Evolutionary conservation across 805 yeast genomes (phyloP), one percentile per base, ranked within the genome.

Genomic region (Myxozyma melibiosi): DNA sequence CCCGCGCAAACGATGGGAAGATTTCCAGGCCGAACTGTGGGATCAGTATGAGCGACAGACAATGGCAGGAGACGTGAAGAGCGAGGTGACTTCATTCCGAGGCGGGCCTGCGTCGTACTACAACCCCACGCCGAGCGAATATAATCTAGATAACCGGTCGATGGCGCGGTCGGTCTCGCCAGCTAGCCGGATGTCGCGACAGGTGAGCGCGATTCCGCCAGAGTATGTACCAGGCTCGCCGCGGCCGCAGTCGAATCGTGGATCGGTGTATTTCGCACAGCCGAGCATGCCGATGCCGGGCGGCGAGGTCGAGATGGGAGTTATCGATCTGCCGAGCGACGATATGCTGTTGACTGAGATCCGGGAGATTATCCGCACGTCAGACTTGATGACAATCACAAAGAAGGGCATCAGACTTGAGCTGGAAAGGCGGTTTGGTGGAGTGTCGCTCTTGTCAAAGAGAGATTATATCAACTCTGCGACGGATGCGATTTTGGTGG

Each of bases 1-100:
- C 59, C 76, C 76, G n/a, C 73, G 78, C 74, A 79, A 78, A 70
- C 68, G 80, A 56, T 82, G 86, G 86, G 76, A 77, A 61, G 85
- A 82, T 61, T 80, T 77, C 68, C 83, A 81, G 67, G 73, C 82
- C 44, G 83, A 80, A 51, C 69, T 78, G 34, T 75, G 80, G 70
- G 71, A 67, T 31, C 62, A 59, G 42, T 38, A 64, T 42, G 46
- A 57, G 49, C 27, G 43, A 24, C 61, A 56, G 49, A 56, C 63
- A 7, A 43, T 42, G 38, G 45, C 28, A 16, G 46, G 38, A 2
- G 63, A 59, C 27, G n/a, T 20, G 3, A 47, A 52, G 55, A 43
- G 49, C 30, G 61, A 59, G 30, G 30, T 38, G 4, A 57, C 24
- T 22, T 51, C 63, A 2, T 42, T 20, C 24, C 20, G 34, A 11